Conservation (phyloP, 805 yeast species). For the Candida ortonii region DNA sequence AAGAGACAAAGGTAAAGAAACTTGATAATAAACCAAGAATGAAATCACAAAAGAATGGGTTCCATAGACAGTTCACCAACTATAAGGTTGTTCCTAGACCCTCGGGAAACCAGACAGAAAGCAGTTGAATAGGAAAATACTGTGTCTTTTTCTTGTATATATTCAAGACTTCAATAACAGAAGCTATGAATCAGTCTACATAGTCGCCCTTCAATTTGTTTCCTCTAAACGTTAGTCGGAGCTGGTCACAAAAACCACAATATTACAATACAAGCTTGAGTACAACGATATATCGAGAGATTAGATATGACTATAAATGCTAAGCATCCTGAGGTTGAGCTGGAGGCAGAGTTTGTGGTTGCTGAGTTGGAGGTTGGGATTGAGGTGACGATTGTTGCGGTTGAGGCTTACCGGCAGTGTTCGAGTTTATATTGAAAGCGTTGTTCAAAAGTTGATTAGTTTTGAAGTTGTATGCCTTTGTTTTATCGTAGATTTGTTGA, state of each 20-base stretch:
- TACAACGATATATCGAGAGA: too few species aligned
- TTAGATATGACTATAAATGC: too few species aligned
- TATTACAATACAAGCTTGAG: too few species aligned
- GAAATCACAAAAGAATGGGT: conserved; percentile 28
- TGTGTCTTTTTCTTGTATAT: conserved; percentile 1
- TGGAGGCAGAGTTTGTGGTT: conserved; percentile 5
- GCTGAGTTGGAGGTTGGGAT: conserved; percentile 3
- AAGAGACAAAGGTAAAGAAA: conserved; percentile 10
- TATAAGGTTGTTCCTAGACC: conserved; percentile 34
- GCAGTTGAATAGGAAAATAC: background rate
- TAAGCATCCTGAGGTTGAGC: conserved; percentile 4
- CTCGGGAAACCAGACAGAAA: conserved; percentile 1
- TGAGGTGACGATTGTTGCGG: conserved; percentile 10
- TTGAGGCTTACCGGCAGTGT: conserved; percentile 11
- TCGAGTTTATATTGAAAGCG: conserved; percentile 31
- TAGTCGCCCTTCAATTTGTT: background rate
- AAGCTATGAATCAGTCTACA: background rate
- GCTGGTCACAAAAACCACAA: too few species aligned
- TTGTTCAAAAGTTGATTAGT: conserved; percentile 54
- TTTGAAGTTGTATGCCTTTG: conserved; percentile 61
- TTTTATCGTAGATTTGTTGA: conserved; percentile 66
- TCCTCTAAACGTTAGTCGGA: too few species aligned
- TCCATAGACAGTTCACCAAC: conserved; percentile 28
- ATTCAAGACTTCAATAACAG: background rate
- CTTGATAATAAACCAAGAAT: conserved; percentile 31